These are phyloP conservation scores for Trichoderma virens DNA, from an alignment of 495 filamentous ascomycete genomes.

Conservation along the genomic window DNA sequence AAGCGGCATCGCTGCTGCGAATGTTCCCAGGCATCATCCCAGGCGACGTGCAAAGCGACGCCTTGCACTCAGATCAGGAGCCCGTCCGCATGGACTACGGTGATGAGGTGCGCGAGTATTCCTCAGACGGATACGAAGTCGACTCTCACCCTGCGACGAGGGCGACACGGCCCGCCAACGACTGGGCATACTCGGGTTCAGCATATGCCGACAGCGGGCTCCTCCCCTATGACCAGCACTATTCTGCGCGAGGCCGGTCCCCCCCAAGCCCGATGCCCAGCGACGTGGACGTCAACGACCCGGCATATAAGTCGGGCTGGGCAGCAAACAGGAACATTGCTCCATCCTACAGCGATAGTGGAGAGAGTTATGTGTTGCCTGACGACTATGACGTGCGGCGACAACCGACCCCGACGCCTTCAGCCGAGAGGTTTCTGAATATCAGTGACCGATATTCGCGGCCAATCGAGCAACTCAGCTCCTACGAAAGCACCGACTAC, in stretches of 20 bases:
- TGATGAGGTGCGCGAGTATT: conserved; percentile 24
- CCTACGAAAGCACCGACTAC: neutral
- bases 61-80: neutral
- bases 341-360: conserved; percentile 12
- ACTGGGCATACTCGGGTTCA: conserved; percentile 22
- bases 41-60: conserved; percentile 15
- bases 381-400: neutral
- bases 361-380: neutral
- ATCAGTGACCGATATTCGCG: neutral
- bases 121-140: conserved; percentile 19
- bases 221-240: conserved; percentile 28
- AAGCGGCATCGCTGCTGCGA: conserved; percentile 32
- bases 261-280: conserved; percentile 37
- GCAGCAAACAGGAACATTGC: conserved; percentile 17
- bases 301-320: conserved; percentile 18
- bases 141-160: conserved; percentile 22
- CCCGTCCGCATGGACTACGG: conserved; percentile 16
- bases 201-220: conserved; percentile 7
- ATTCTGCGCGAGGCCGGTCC: conserved; percentile 36
- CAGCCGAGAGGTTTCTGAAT: neutral
- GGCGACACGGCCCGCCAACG: conserved; percentile 24
- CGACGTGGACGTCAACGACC: conserved; percentile 22
- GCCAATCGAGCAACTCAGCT: neutral
- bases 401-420: conserved; percentile 5
- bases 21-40: conserved; percentile 33